Evolutionary conservation across 2,329 filamentous ascomycete genomes (phyloP), one percentile per base, ranked within the genome.

Genomic region (Aspergillus vadensis): DNA sequence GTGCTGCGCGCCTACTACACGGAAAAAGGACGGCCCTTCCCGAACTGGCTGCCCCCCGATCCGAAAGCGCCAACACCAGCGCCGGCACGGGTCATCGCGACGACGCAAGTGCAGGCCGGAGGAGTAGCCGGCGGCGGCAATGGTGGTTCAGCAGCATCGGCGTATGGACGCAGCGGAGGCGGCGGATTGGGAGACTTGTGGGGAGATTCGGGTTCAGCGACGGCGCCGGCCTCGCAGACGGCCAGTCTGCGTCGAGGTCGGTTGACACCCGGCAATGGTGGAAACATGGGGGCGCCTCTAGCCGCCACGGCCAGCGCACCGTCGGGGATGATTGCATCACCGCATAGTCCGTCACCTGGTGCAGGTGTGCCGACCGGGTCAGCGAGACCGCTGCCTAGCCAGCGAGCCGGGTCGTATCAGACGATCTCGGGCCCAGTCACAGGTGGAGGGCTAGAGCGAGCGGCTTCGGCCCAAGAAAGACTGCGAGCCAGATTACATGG

Each of bases 1-100:
- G 92, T 96, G 38, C 86, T 99, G 25, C 90, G 95, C 70, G 89
- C 88, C 69, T 97, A 98, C 83, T 98, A 99, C 82, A 86, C 83
- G 55, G 93, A 98, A 76, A 95, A 96, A 73, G 91, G 89, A 67
- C 88, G 88, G 21, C 83, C 87, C 1, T 90, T 93, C 64, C 95
- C 95, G 0, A 79, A 82, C 68, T 98, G 95, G 94, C 88, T 98
- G 7, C 92, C 93, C 7, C 88, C 91, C 5, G 91, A 97, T 75
- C 93, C 92, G n/a, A 94, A 91, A 77, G 86, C 85, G 4, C 86
- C 87, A 44, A 83, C 83, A 39, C 81, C 84, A 21, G 67, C 80
- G 4, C 79, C 68, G 48, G 69, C 36, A 76, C 78, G 84, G 62
- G 78, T 63, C 76, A 80, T 72, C 70, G 78, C 71, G 78, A 85